phyloP scores from a whole-genome alignment of 768 basidiomycete species.

The Dentipellis sp. region DNA sequence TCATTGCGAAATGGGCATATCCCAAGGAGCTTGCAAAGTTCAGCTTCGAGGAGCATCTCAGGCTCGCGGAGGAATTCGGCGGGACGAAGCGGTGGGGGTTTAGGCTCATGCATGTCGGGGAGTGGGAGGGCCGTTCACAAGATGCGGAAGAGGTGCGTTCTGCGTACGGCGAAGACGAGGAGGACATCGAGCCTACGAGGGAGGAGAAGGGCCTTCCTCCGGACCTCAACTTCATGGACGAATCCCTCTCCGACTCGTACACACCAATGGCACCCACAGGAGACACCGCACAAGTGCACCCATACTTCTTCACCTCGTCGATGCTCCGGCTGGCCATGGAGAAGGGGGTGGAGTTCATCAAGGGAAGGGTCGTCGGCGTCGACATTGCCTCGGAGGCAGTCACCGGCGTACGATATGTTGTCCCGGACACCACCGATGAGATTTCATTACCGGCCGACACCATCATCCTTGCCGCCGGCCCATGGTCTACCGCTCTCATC shows the following conservation, averaged over 20 bases:
- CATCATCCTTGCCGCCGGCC: conserved; percentile 75
- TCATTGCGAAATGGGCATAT: conserved; percentile 83
- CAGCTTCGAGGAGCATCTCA: conserved; percentile 68
- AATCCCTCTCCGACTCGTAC: conserved; percentile 52
- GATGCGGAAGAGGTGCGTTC: conserved; percentile 42
- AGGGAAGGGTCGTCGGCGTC: conserved; percentile 38
- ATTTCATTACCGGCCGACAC: conserved; percentile 48
- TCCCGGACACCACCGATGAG: conserved; percentile 16
- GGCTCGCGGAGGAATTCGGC: conserved; percentile 57
- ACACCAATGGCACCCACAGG: conserved; percentile 43
- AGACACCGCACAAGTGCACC: conserved; percentile 74
- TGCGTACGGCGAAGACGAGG: neutral
- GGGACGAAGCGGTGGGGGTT: conserved; percentile 78
- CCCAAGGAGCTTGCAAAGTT: conserved; percentile 59
- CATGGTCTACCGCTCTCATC: conserved; percentile 68
- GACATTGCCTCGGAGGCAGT: conserved; percentile 33
- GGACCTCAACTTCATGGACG: conserved; percentile 27
- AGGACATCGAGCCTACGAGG: neutral
- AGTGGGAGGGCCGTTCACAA: conserved; percentile 59
- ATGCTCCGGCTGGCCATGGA: conserved; percentile 60
- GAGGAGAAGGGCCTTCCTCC: conserved; percentile 19
- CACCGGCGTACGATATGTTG: conserved; percentile 36
- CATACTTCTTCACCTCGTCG: conserved; percentile 61
- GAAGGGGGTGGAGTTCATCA: conserved; percentile 39
- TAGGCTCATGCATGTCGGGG: conserved; percentile 63